Percentiles rank a stretch among this genome's conserved stretches.
Conservation (phyloP, 73 alveolate genomes). For the Paramecium bursaria region DNA sequence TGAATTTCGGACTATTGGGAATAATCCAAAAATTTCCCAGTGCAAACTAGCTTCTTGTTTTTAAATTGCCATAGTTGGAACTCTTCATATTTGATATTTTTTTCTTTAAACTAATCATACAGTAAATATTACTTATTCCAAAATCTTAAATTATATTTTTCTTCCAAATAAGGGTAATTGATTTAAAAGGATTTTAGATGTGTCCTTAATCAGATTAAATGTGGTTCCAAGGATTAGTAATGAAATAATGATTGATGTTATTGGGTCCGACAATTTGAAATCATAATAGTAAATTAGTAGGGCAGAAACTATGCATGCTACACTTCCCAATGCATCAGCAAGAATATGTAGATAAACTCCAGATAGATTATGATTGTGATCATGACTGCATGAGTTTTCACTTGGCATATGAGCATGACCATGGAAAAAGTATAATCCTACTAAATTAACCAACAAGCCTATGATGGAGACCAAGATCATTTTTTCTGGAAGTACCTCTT, state of each 20-base stretch:
- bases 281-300: conserved; percentile 87
- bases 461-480: conserved; percentile 90
- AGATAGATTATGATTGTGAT: conserved; percentile 73
- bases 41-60: too few species aligned
- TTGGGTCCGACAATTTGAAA: conserved; percentile 96
- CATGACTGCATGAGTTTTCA: conserved; percentile 74
- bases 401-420: conserved; percentile 88
- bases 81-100: too few species aligned
- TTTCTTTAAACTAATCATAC: too few species aligned
- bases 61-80: too few species aligned
- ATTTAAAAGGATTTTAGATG: conserved; percentile 77
- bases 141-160: too few species aligned
- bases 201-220: conserved; percentile 82
- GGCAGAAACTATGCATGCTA: conserved; percentile 94
- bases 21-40: too few species aligned
- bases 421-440: conserved; percentile 96
- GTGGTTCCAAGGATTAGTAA: conserved; percentile 90
- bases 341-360: conserved; percentile 97
- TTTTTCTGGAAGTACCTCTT: conserved; percentile 89
- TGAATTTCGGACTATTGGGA: too few species aligned
- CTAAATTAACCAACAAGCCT: conserved; percentile 94
- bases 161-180: conserved; percentile 22
- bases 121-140: too few species aligned
- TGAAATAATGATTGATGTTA: conserved; percentile 94
- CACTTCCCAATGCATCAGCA: conserved; percentile 99